Evolutionary conservation across 352 stramenopile genomes (phyloP).

Genomic region (Peronosclerospora sorghi): DNA sequence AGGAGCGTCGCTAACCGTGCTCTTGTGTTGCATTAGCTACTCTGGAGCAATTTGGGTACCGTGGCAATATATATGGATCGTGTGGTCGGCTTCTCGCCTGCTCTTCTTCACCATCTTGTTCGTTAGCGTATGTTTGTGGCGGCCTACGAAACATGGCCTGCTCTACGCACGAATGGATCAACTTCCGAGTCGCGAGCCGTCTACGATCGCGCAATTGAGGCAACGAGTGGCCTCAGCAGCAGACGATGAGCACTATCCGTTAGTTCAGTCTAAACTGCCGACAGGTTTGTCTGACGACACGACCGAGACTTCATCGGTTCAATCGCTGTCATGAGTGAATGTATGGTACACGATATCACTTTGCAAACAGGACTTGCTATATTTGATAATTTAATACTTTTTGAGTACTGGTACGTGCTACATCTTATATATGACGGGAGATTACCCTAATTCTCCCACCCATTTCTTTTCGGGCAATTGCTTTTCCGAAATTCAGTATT

Average conservation of each 20-base stretch:
- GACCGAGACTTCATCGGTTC: slow-evolving; percentile 5
- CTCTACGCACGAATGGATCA: slow-evolving; percentile 77
- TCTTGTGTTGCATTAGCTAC: slow-evolving; percentile 36
- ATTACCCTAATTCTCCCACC: too few relatives aligned
- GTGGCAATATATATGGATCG: slow-evolving; percentile 67
- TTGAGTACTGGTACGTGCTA: too few relatives aligned
- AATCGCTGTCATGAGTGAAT: slow-evolving; percentile 19
- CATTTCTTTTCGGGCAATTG: too few relatives aligned
- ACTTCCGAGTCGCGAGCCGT: slow-evolving; percentile 54
- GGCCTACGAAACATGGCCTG: slow-evolving; percentile 44
- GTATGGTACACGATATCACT: too few relatives aligned
- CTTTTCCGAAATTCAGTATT: too few relatives aligned
- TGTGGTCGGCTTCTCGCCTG: slow-evolving; percentile 66
- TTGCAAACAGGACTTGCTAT: too few relatives aligned
- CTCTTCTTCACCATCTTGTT: slow-evolving; percentile 60
- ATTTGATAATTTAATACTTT: too few relatives aligned
- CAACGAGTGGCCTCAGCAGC: slow-evolving; percentile 41
- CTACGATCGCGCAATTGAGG: slow-evolving; percentile 40
- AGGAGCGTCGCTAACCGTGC: not conserved
- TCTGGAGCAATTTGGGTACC: slow-evolving; percentile 42
- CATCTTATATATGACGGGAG: too few relatives aligned
- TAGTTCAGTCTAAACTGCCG: slow-evolving; percentile 1
- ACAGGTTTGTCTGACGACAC: not conserved
- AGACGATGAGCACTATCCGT: slow-evolving; percentile 25
- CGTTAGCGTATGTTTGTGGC: slow-evolving; percentile 66